Evolutionary conservation across 2,329 filamentous ascomycete species (phyloP).

Genomic region (Pseudogymnoascus verrucosus): DNA sequence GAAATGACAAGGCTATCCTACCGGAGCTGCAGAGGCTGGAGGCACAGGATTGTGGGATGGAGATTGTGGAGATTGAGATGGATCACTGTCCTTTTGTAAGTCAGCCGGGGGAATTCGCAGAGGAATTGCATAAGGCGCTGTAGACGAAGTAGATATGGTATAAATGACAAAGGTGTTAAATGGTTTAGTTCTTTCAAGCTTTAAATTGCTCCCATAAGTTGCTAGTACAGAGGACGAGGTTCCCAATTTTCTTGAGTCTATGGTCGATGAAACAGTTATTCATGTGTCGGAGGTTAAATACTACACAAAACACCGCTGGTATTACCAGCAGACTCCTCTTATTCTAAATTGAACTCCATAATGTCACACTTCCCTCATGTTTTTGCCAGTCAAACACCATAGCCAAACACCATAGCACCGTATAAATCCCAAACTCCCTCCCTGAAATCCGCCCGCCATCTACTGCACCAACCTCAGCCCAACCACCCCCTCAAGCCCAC

Average conservation of each 20-base stretch:
- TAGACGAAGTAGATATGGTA: background rate
- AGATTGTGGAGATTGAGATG: conserved; percentile 4
- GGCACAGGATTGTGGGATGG: conserved; percentile 4
- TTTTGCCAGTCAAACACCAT: background rate
- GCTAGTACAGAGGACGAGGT: background rate
- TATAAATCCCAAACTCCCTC: background rate
- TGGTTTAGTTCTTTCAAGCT: background rate
- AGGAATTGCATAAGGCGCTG: conserved; percentile 3
- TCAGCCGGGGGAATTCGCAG: background rate
- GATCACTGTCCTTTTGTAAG: conserved; percentile 10
- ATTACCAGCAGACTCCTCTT: background rate
- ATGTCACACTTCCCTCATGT: background rate
- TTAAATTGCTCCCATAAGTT: background rate
- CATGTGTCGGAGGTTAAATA: no score
- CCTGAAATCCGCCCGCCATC: background rate
- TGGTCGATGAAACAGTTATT: no score
- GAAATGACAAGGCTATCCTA: conserved; percentile 1
- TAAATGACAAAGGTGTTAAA: background rate
- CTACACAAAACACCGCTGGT: background rate
- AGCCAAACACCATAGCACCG: no score
- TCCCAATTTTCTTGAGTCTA: background rate
- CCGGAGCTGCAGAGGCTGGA: conserved; percentile 2
- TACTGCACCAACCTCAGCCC: conserved; percentile 1
- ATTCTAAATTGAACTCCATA: background rate
- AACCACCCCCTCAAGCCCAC: conserved; percentile 2